Base-by-base conservation (phyloP, 1,139 yeast genomes). In the Magnusiomyces paraingens region DNA sequence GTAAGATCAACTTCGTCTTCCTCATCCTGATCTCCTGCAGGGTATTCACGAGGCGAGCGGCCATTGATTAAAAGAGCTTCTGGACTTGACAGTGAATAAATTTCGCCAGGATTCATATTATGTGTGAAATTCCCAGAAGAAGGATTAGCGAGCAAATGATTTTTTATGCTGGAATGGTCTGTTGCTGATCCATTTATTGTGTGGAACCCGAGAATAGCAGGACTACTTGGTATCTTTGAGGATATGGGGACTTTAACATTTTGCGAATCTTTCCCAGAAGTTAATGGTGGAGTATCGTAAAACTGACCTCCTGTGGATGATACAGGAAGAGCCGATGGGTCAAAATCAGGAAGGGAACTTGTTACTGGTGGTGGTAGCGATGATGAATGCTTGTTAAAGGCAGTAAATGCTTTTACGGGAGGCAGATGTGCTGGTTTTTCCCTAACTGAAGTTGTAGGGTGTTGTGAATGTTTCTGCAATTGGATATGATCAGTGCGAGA, bases 271-370 rank as follows among this genome's bases (percentile, higher is more conserved):
- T 36, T 36, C 17, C 17, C 17, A 36, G 35, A 35, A 2, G 50
- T 38, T 12, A 47, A 15, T 11, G 50, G 50, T 14, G 50, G 50
- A 8, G 50, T 47, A 15, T 38, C 50, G n/a, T 47, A 47, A 15
- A 38, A 38, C 17, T 36, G 40, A n/a, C 17, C 17, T 36, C 40
- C 40, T 6, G 40, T n/a, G 17, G 17, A 36, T 14, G 40, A 36
- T 5, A 36, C 12, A 36, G 40, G 17, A 12, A n/a, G 40, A 3
- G 17, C 12, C 12, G 17, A 5, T 36, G 40, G n/a, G 4, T n/a
- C 17, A 36, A 4, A 14, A 6, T 36, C 17, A 12, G n/a, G 40
- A 36, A 36, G n/a, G 32, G 4, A 5, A 26, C 40, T 36, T 36
- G 12, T 36, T 36, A n/a, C 12, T 36, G 40, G 40, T 4, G 17